These are phyloP conservation scores for Hypoxylon sp. DNA, from an alignment of 2,329 filamentous ascomycete genomes.

Conservation along the genomic window DNA sequence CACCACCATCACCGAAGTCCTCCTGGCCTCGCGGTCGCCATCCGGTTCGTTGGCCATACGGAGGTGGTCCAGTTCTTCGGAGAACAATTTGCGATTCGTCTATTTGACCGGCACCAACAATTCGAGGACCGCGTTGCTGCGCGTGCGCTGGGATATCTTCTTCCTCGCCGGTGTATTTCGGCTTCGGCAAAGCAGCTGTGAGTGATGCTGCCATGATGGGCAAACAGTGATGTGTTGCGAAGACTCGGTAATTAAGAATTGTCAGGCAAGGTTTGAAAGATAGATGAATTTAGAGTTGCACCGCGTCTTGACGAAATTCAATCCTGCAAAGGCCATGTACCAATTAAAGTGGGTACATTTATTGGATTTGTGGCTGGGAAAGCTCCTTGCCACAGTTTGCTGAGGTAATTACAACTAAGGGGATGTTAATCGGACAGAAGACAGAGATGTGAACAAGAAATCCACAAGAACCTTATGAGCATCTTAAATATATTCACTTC, in stretches of 20 bases:
- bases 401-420: neutral
- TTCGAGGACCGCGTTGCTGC: constrained; percentile 80
- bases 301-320: too few relatives aligned
- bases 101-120: constrained; percentile 80
- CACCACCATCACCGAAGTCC: constrained; percentile 95
- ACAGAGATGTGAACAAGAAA: too few relatives aligned
- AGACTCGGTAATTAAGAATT: constrained; percentile 16
- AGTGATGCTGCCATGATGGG: constrained; percentile 73
- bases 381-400: constrained; percentile 18
- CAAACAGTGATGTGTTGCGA: constrained; percentile 9
- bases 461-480: too few relatives aligned
- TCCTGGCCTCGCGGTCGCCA: constrained; percentile 90
- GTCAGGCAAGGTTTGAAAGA: constrained; percentile 8
- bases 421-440: too few relatives aligned
- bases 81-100: constrained; percentile 88
- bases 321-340: constrained; percentile 37
- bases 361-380: constrained; percentile 20
- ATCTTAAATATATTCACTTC: too few relatives aligned
- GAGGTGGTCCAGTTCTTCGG: constrained; percentile 81
- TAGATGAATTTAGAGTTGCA: too few relatives aligned
- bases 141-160: constrained; percentile 78
- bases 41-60: constrained; percentile 85
- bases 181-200: constrained; percentile 82
- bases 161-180: constrained; percentile 89
- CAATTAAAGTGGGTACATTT: constrained; percentile 20